Evolutionary conservation across 805 yeast genomes (phyloP), one percentile per base, ranked within the genome.

Genomic region (Candida sakaeoensis): DNA sequence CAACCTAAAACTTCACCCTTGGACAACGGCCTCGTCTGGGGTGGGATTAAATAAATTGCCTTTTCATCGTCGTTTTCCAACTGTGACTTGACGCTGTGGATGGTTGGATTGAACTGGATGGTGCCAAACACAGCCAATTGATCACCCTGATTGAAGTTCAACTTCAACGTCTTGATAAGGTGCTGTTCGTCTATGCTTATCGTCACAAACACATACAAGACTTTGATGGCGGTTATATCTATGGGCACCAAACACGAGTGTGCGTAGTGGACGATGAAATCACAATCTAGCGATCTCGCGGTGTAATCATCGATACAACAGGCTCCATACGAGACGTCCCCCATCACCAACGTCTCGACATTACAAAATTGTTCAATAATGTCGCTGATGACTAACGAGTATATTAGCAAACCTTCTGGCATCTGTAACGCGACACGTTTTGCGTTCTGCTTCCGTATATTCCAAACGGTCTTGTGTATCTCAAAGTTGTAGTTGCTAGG

Each of bases 301-400:
- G 99, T 90, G 57, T 73, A 93, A 56, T 93, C 99, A 58, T 93
- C 99, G 33, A 93, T 89, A 63, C 99, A 93, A 58, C 99, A 93
- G 0, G 99, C 99, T 31, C 99, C 99, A 55, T 93, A 93, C 0
- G 97, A 87, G 0, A 93, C 99, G 60, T 93, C 99, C 2, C 99
- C 99, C 99, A 93, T 93, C 2, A 91, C 93, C 1, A 93, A 70
- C 0, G 90, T 85, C 54, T 90, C 96, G 39, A 84, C 88, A 2
- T 67, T 62, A 58, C 97, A 90, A 51, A 93, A 91, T 60, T 90
- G 96, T 54, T 88, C 95, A 25, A 93, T 58, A 17, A 93, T 91
- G 61, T 93, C 99, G 3, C 95, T 75, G n/a, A 93, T 78, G 27
- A 93, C 75, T 44, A 95, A 72, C 0, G 97, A 82, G 57, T 90